phyloP scores from a whole-genome alignment of 805 yeast species.

The Teunomyces barrocoloradensis region DNA sequence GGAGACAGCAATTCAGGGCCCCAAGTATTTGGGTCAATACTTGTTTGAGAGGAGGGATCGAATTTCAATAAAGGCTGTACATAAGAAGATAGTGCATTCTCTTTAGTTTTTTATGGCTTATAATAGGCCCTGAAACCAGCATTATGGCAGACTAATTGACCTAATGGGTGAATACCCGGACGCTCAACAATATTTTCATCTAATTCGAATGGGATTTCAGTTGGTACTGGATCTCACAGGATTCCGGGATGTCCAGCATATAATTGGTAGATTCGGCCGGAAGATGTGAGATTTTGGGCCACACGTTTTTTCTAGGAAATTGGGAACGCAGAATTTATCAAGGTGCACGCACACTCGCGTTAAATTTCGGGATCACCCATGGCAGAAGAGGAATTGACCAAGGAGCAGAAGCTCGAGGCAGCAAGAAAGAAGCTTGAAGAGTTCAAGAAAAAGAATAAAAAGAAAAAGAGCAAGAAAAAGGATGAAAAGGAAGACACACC shows the following conservation, averaged over 20 bases:
- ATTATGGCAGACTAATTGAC: too few species aligned
- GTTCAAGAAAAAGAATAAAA: conserved; percentile 56
- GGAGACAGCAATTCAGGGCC: too few species aligned
- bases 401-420: conserved; percentile 66
- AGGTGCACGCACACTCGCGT: not conserved
- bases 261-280: not conserved
- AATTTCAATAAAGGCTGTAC: too few species aligned
- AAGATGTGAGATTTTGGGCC: not conserved
- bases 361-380: not conserved
- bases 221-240: not conserved
- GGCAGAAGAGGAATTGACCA: conserved; percentile 27
- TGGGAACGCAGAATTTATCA: not conserved
- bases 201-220: not conserved
- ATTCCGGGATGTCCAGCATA: not conserved
- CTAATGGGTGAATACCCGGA: too few species aligned
- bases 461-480: conserved; percentile 49
- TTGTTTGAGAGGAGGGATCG: too few species aligned
- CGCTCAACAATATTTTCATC: not conserved
- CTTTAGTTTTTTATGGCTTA: too few species aligned
- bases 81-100: too few species aligned
- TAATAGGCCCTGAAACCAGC: too few species aligned
- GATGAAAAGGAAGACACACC: conserved; percentile 13
- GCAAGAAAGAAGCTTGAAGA: conserved; percentile 75
- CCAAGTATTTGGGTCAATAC: too few species aligned
- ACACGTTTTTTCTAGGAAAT: not conserved